Evolutionary conservation across 257 asterid species (phyloP).

Genomic region (Jacaranda copaia): DNA sequence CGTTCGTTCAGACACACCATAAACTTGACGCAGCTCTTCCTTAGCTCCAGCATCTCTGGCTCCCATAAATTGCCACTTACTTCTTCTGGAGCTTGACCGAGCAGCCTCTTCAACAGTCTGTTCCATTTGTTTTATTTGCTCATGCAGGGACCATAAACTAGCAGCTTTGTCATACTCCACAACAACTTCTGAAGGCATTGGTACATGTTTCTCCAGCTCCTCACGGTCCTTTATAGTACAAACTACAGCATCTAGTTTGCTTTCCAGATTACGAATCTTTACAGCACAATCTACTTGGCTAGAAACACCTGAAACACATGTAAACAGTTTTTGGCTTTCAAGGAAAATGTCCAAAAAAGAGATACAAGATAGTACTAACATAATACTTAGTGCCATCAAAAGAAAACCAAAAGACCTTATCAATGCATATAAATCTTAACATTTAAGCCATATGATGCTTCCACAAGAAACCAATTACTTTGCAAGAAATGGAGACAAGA

Average conservation of each 20-base stretch:
- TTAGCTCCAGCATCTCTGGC: conserved; percentile 99
- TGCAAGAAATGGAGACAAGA: conserved; percentile 15
- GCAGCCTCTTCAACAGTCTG: conserved; percentile 92
- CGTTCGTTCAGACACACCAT: conserved; percentile 98
- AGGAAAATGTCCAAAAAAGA: conserved; percentile 3
- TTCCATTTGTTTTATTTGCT: conserved; percentile 96
- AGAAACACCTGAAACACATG: conserved; percentile 76
- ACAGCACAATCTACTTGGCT: conserved; percentile 98
- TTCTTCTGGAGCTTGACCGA: conserved; percentile 88
- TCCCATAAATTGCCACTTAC: conserved; percentile 99
- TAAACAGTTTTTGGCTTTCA: conserved; percentile 18
- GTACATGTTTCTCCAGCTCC: conserved; percentile 96
- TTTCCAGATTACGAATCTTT: conserved; percentile 94
- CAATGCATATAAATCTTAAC: neutral
- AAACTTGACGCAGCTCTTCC: conserved; percentile 92
- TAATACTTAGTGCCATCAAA: conserved; percentile 24
- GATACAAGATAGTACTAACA: conserved; percentile 8
- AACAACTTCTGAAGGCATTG: conserved; percentile 94
- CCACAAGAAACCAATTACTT: conserved; percentile 21
- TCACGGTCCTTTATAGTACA: conserved; percentile 95
- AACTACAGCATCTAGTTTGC: conserved; percentile 85
- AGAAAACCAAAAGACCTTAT: conserved; percentile 1
- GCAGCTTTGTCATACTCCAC: conserved; percentile 98
- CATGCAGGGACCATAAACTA: conserved; percentile 95
- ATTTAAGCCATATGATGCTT: conserved; percentile 10